Evolutionary conservation across 345 rosid species (phyloP).

Genomic region (Hirschfeldia incana): DNA sequence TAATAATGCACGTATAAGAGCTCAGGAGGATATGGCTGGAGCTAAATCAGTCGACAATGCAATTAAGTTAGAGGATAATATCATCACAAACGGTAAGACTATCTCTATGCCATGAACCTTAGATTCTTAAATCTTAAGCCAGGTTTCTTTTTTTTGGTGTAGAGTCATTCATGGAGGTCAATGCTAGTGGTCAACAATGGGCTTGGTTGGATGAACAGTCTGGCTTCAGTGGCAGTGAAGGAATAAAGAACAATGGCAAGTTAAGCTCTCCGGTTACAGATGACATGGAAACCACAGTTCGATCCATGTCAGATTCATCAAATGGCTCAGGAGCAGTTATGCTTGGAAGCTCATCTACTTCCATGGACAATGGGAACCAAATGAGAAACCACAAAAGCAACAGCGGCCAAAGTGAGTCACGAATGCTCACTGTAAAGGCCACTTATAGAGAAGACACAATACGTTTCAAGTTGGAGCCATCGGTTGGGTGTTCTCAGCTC

Average conservation of each 20-base stretch:
- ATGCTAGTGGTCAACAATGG: slow-evolving; percentile 44
- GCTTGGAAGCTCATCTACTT: slow-evolving; percentile 59
- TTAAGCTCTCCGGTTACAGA: slow-evolving; percentile 44
- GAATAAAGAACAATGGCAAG: slow-evolving; percentile 17
- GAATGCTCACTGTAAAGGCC: slow-evolving; percentile 66
- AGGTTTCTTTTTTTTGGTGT: slow-evolving; percentile 17
- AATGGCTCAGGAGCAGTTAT: slow-evolving; percentile 54
- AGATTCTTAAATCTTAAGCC: not conserved
- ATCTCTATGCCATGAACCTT: slow-evolving; percentile 14
- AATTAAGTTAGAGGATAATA: slow-evolving; percentile 60
- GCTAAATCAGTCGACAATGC: slow-evolving; percentile 42
- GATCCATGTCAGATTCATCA: slow-evolving; percentile 72
- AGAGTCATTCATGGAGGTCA: slow-evolving; percentile 44
- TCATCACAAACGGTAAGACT: slow-evolving; percentile 32
- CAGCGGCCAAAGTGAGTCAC: slow-evolving; percentile 53
- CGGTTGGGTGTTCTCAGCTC: slow-evolving; percentile 65
- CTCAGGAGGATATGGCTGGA: too few species aligned
- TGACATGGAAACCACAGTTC: slow-evolving; percentile 41
- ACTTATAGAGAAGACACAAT: slow-evolving; percentile 69
- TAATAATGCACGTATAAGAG: slow-evolving; percentile 18
- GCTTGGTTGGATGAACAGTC: slow-evolving; percentile 37
- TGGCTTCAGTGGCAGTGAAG: not conserved
- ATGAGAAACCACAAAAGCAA: slow-evolving; percentile 41
- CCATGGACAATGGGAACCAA: slow-evolving; percentile 53
- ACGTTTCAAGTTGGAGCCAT: slow-evolving; percentile 82